Evolutionary conservation across 352 stramenopile species (phyloP).

Genomic region (Blastocystis sp.): DNA sequence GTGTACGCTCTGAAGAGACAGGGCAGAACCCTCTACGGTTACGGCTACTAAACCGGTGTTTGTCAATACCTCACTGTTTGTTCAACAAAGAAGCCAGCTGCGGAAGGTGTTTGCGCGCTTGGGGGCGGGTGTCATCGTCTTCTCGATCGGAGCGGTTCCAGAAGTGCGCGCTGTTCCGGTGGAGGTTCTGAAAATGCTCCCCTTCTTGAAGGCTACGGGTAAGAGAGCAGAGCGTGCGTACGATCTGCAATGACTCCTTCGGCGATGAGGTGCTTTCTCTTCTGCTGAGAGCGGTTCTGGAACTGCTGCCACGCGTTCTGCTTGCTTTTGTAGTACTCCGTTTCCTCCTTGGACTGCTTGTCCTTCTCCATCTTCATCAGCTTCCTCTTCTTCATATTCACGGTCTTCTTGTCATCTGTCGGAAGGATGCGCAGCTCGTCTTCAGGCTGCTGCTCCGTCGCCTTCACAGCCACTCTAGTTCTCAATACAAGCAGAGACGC

Average conservation of each 20-base stretch:
- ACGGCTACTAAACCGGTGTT: not conserved
- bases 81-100: not conserved
- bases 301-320: constrained; percentile 56
- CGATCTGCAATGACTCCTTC: constrained; percentile 45
- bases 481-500: not conserved
- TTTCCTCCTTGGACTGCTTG: constrained; percentile 42
- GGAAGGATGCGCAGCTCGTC: constrained; percentile 46
- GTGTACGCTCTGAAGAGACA: no score
- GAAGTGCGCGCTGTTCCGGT: constrained; percentile 20
- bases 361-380: constrained; percentile 14
- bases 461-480: constrained; percentile 22
- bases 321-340: constrained; percentile 49
- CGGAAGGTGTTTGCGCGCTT: constrained; percentile 21
- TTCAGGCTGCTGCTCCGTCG: not conserved
- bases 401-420: constrained; percentile 55
- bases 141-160: constrained; percentile 30
- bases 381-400: constrained; percentile 56
- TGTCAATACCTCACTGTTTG: not conserved
- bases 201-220: constrained; percentile 50
- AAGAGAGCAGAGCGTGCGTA: not conserved
- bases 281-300: constrained; percentile 38
- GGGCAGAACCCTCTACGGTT: not conserved
- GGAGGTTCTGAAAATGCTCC: constrained; percentile 34
- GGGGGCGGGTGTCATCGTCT: constrained; percentile 23
- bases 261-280: constrained; percentile 30